phyloP scores from a whole-genome alignment of 768 basidiomycete species.

The Neoboletus magnificus region DNA sequence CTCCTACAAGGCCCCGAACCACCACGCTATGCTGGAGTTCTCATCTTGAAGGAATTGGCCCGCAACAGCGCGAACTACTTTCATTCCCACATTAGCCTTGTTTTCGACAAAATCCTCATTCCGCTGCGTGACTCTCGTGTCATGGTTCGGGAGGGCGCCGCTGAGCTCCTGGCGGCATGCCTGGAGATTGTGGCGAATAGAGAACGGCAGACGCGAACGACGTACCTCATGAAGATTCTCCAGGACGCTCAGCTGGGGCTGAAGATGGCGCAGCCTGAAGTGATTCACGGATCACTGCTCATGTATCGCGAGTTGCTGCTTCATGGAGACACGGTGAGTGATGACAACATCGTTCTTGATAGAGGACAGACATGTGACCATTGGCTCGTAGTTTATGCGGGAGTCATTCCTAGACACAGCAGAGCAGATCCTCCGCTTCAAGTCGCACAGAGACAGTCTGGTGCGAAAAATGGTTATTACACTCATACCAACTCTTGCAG shows the following conservation, averaged over 20 bases:
- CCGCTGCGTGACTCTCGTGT: constrained; percentile 86
- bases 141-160: constrained; percentile 89
- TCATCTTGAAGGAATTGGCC: constrained; percentile 92
- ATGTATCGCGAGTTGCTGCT: constrained; percentile 89
- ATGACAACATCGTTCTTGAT: background rate
- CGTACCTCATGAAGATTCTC: constrained; percentile 77
- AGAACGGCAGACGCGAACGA: constrained; percentile 61
- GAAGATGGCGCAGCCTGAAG: constrained; percentile 76
- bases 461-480: constrained; percentile 95
- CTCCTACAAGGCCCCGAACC: constrained; percentile 75
- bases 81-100: constrained; percentile 79
- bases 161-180: constrained; percentile 90
- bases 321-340: constrained; percentile 88
- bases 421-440: constrained; percentile 87
- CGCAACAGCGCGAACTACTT: constrained; percentile 85
- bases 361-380: background rate
- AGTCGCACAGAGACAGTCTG: constrained; percentile 79
- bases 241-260: constrained; percentile 83
- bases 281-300: constrained; percentile 88
- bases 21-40: constrained; percentile 88
- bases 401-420: constrained; percentile 84
- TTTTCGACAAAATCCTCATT: constrained; percentile 90
- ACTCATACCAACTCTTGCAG: constrained; percentile 90
- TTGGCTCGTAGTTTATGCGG: constrained; percentile 70
- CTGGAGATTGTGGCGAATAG: constrained; percentile 80